Percentiles rank a stretch among this genome's conserved stretches.
phyloP scores from a whole-genome alignment of 768 basidiomycete genomes.

The Mycena galericulata region DNA sequence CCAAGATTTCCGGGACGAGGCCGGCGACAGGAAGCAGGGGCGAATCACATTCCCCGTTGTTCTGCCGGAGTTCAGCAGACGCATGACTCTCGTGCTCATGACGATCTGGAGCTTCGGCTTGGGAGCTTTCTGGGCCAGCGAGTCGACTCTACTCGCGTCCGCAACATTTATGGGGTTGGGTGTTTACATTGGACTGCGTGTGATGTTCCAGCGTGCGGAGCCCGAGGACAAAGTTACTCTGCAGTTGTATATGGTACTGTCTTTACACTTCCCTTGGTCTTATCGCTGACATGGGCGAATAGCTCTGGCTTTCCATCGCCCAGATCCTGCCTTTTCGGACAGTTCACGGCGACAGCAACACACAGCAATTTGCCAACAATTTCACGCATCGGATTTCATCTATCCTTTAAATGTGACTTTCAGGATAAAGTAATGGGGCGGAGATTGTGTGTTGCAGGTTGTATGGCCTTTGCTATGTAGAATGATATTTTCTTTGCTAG shows the following conservation, averaged over 20 bases:
- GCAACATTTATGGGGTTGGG: neutral
- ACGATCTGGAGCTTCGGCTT: neutral
- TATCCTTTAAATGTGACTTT: too few relatives aligned
- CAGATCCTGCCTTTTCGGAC: too few relatives aligned
- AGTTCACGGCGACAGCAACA: too few relatives aligned
- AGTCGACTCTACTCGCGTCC: neutral
- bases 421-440: too few relatives aligned
- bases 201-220: neutral
- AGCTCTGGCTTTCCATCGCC: too few relatives aligned
- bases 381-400: too few relatives aligned
- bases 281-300: too few relatives aligned
- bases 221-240: neutral
- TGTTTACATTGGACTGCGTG: neutral
- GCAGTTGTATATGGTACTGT: neutral
- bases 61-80: conserved; percentile 3
- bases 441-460: too few relatives aligned
- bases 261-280: neutral
- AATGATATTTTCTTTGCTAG: too few relatives aligned
- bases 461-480: too few relatives aligned
- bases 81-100: neutral
- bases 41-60: conserved; percentile 46
- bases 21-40: conserved; percentile 44
- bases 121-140: neutral
- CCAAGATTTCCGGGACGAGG: conserved; percentile 48
- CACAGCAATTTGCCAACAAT: too few relatives aligned